phyloP scores from a whole-genome alignment of 805 yeast genomes.

The Sugiyamaella americana region DNA sequence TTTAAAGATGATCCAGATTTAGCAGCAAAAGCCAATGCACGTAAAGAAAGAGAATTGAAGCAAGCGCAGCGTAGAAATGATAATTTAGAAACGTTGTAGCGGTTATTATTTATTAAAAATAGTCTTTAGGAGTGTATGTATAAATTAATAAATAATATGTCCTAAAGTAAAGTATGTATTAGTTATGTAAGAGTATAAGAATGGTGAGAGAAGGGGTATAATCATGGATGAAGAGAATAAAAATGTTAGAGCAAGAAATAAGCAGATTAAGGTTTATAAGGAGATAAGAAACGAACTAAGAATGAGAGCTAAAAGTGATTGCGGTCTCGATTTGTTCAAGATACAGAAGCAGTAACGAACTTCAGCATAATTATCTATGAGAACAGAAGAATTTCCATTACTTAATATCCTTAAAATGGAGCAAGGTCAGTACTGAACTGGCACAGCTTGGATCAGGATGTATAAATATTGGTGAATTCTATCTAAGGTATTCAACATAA shows the following conservation, averaged over 20 bases:
- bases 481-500: too few species aligned
- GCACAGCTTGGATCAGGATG: too few species aligned
- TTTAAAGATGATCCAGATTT: constrained; percentile 13
- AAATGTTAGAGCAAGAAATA: background rate
- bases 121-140: too few species aligned
- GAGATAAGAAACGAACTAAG: too few species aligned
- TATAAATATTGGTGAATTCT: too few species aligned
- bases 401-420: too few species aligned
- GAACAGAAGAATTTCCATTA: too few species aligned
- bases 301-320: too few species aligned
- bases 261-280: background rate
- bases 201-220: background rate
- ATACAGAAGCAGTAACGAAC: too few species aligned
- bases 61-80: constrained; percentile 13
- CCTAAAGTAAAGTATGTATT: background rate
- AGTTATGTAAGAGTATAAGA: background rate
- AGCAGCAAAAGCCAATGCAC: constrained; percentile 13
- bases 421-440: too few species aligned
- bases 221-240: background rate
- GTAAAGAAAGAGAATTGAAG: constrained; percentile 9
- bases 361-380: too few species aligned
- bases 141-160: background rate
- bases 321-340: too few species aligned
- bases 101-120: background rate
- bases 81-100: constrained; percentile 15